Evolutionary conservation across 2,329 filamentous ascomycete genomes (phyloP).

Genomic region (Colletotrichum sp.): DNA sequence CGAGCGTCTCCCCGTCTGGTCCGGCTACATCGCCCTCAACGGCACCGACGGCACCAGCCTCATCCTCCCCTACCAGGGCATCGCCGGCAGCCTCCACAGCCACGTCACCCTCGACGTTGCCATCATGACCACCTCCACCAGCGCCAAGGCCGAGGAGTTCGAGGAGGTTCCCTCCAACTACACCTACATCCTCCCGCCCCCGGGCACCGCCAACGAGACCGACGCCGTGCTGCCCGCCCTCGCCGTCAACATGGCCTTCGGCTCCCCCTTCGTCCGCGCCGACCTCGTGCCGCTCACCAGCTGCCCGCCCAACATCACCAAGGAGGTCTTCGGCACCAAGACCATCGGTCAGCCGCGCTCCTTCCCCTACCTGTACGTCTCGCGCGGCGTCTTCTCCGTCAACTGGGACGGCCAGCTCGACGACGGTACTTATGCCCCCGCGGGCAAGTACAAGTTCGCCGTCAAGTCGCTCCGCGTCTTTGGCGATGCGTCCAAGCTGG

Average conservation of each 20-base stretch:
- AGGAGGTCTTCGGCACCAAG: conserved; percentile 40
- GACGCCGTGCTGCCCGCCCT: conserved; percentile 41
- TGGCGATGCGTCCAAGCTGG: conserved; percentile 46
- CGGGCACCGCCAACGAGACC: conserved; percentile 37
- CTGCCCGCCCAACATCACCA: conserved; percentile 30
- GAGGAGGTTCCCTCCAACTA: conserved; percentile 35
- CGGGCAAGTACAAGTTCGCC: conserved; percentile 54
- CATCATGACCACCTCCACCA: conserved; percentile 39
- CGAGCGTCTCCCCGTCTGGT: conserved; percentile 44
- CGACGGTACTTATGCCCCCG: conserved; percentile 51
- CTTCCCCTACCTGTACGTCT: conserved; percentile 39
- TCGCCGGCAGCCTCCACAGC: conserved; percentile 40
- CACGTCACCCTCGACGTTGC: conserved; percentile 38
- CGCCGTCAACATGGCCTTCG: conserved; percentile 47
- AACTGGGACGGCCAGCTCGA: conserved; percentile 53
- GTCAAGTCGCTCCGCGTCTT: conserved; percentile 56
- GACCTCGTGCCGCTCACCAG: conserved; percentile 47
- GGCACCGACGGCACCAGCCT: conserved; percentile 41
- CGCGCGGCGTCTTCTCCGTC: conserved; percentile 33
- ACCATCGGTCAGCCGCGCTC: conserved; percentile 47
- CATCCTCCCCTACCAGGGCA: conserved; percentile 46
- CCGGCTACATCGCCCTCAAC: conserved; percentile 46
- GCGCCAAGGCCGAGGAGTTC: conserved; percentile 25
- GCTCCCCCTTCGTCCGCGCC: conserved; percentile 46
- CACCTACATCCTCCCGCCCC: conserved; percentile 46